Evolutionary conservation across 2,329 filamentous ascomycete species (phyloP).

Genomic region (Cercospora sp.): DNA sequence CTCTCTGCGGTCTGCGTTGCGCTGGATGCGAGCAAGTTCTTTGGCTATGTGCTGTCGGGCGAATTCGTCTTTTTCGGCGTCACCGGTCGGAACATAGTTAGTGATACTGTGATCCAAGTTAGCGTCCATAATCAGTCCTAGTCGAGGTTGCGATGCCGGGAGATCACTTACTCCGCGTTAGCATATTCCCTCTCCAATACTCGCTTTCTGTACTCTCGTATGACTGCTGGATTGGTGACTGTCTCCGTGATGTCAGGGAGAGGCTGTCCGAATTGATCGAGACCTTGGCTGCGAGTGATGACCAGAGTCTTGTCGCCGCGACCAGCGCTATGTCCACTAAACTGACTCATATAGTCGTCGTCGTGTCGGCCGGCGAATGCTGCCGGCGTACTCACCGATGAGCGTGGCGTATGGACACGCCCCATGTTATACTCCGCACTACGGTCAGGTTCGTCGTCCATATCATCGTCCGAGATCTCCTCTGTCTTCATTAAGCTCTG

Average conservation of each 20-base stretch:
- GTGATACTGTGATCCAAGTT: constrained; percentile 36
- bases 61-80: constrained; percentile 65
- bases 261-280: constrained; percentile 62
- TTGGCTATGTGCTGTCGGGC: constrained; percentile 60
- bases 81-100: constrained; percentile 63
- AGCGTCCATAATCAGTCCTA: neutral
- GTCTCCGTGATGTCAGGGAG: constrained; percentile 27
- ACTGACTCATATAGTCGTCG: constrained; percentile 69
- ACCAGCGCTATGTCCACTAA: constrained; percentile 47
- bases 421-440: constrained; percentile 41
- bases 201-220: constrained; percentile 81
- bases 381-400: constrained; percentile 64
- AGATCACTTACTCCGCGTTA: constrained; percentile 61
- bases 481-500: constrained; percentile 70
- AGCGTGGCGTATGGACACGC: constrained; percentile 62
- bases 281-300: constrained; percentile 67
- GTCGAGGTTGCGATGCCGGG: neutral
- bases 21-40: constrained; percentile 80
- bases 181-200: constrained; percentile 70
- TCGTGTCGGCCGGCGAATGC: constrained; percentile 58
- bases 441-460: constrained; percentile 58
- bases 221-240: constrained; percentile 71
- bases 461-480: constrained; percentile 73
- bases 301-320: constrained; percentile 64
- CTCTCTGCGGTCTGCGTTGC: constrained; percentile 87